Percentiles rank a stretch among this genome's conserved stretches.
These are phyloP conservation scores for Hanseniaspora nectarophila DNA, from an alignment of 805 yeast species.

Conservation along the genomic window DNA sequence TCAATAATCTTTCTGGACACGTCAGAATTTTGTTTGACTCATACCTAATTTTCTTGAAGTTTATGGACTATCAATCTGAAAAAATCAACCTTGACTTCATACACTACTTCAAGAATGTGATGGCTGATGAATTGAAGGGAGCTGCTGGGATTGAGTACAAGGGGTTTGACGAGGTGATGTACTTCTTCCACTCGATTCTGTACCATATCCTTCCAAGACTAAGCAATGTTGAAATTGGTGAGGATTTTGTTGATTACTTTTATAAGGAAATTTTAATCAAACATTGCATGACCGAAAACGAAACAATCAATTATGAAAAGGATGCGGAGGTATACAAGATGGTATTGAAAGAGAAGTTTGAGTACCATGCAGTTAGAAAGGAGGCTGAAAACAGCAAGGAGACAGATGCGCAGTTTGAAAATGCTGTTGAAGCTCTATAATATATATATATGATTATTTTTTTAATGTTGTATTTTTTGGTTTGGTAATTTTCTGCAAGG, in stretches of 20 bases:
- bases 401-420: neutral
- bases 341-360: neutral
- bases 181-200: neutral
- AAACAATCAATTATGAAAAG: neutral
- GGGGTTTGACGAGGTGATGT: neutral
- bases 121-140: neutral
- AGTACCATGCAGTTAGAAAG: neutral
- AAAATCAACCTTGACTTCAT: conserved; percentile 4
- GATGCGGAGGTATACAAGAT: conserved; percentile 1
- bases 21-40: conserved; percentile 7
- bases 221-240: neutral
- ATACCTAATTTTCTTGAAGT: neutral
- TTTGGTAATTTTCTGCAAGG: neutral
- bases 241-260: conserved; percentile 2
- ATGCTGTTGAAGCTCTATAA: neutral
- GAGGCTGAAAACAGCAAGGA: neutral
- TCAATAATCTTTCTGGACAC: conserved; percentile 1
- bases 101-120: neutral
- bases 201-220: conserved; percentile 6
- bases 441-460: neutral
- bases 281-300: neutral
- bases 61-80: neutral
- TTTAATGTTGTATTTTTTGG: neutral
- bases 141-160: conserved; percentile 5
- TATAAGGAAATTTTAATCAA: conserved; percentile 1